Conservation (phyloP, 208 protist species). For the Crithidia mellificae region DNA sequence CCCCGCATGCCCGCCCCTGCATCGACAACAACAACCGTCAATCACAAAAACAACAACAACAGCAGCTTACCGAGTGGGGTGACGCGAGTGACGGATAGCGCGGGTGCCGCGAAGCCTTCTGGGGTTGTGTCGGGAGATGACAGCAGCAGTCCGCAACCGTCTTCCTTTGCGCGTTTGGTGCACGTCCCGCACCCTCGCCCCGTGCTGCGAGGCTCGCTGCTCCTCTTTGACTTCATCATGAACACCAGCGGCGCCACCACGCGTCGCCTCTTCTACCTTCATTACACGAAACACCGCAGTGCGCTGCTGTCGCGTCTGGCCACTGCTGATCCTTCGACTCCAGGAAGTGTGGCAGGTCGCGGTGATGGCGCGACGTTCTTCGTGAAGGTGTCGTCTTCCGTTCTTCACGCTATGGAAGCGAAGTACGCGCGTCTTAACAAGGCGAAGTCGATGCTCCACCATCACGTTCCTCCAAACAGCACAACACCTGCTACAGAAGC, state of each 20-base stretch:
- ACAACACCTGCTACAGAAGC: too few species aligned
- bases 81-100: too few species aligned
- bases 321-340: not conserved
- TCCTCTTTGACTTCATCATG: constrained; percentile 48
- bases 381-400: constrained; percentile 7
- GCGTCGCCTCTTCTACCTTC: constrained; percentile 28
- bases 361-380: constrained; percentile 4
- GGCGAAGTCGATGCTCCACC: too few species aligned
- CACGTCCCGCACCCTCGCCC: not conserved
- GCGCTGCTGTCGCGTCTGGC: constrained; percentile 1
- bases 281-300: constrained; percentile 29
- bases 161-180: not conserved
- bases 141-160: not conserved
- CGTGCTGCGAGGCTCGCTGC: constrained; percentile 28
- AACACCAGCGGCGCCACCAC: constrained; percentile 28
- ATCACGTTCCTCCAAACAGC: too few species aligned
- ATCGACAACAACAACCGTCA: not conserved
- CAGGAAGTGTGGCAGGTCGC: not conserved
- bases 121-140: not conserved
- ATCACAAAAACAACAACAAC: not conserved
- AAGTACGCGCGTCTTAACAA: not conserved
- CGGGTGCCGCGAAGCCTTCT: not conserved
- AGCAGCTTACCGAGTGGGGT: too few species aligned
- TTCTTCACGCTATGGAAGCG: constrained; percentile 27
- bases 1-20: not conserved